These are phyloP conservation scores for Salix exigua DNA, from an alignment of 345 rosid species.

Conservation along the genomic window DNA sequence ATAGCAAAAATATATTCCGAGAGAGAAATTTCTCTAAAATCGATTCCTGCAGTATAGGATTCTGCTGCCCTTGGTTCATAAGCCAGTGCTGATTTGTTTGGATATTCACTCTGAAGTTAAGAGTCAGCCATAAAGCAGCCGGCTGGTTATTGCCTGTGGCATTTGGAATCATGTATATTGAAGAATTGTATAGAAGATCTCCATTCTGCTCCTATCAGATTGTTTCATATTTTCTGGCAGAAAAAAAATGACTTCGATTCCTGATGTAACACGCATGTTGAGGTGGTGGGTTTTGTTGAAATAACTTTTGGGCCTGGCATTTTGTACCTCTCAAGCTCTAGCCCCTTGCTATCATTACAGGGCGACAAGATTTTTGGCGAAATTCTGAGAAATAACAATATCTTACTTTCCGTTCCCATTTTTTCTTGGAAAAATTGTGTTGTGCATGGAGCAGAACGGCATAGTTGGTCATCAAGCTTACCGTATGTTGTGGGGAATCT, in stretches of 20 bases:
- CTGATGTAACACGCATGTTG: neutral
- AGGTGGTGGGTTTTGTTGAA: neutral
- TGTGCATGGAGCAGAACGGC: neutral
- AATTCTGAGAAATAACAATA: no score
- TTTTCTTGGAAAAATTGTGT: neutral
- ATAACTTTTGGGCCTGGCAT: conserved; percentile 5
- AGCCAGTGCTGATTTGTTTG: neutral
- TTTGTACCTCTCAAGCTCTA: neutral
- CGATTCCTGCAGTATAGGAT: conserved; percentile 5
- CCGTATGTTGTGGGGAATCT: neutral
- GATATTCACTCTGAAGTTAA: neutral
- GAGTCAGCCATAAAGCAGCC: neutral
- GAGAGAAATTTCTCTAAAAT: conserved; percentile 25
- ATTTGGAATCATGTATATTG: neutral
- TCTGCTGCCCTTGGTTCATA: conserved; percentile 1
- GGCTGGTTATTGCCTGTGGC: conserved; percentile 4
- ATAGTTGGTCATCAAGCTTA: neutral
- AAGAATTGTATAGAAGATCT: neutral
- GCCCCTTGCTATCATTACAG: neutral
- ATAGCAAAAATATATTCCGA: conserved; percentile 17
- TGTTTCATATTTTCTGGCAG: neutral
- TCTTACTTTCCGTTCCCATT: no score
- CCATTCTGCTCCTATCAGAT: neutral
- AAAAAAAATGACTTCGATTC: neutral
- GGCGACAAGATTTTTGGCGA: neutral